Base-by-base conservation (phyloP, 2,329 filamentous ascomycete genomes). In the Rhynchosporium secalis region DNA sequence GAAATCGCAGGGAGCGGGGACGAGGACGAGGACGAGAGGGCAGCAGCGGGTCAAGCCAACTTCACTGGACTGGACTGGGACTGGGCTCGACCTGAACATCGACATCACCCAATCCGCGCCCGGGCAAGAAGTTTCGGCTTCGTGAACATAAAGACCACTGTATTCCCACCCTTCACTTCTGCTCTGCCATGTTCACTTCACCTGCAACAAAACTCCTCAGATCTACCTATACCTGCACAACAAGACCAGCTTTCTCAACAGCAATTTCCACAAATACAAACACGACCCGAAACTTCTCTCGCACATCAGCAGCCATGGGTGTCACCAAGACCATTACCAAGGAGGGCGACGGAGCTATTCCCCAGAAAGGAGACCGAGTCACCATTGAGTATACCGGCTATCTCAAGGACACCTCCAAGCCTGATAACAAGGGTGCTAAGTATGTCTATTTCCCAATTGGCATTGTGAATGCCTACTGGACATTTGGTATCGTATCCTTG, bases 321-420 rank as follows among this genome's bases (percentile, higher is more conserved):
- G 90, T 96, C 72, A 83, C 80, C 63, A 96, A 92, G 81, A 83
- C 81, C 56, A 77, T 84, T 66, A 75, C 87, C 70, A 73, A 78
- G 41, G 76, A 83, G 66, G 93, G 94, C 72, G 82, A 83, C 72
- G 81, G 82, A 62, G 75, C 86, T 71, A 80, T 77, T 68, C 90
- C 94, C 62, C 74, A 78, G 68, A 72, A 74, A 15, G 89, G 91
- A 68, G 86, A 97, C 75, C 85, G 78, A 31, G 91, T 98, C 73
- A 85, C 84, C 73, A 96, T 98, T 74, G 86, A 95, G 78, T 98
- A 98, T 83, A 95, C 89, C 47, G 95, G 95, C 72, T 96, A 81
- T 78, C 83, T 98, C 67, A 90, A 89, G 78, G 88, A 96, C 73
- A 73, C 79, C 28, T 78, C 73, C 67, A 78, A 85, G 75, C 77